These are phyloP conservation scores for Fusarium caatingaense DNA, from an alignment of 2,329 filamentous ascomycete species.

Conservation along the genomic window DNA sequence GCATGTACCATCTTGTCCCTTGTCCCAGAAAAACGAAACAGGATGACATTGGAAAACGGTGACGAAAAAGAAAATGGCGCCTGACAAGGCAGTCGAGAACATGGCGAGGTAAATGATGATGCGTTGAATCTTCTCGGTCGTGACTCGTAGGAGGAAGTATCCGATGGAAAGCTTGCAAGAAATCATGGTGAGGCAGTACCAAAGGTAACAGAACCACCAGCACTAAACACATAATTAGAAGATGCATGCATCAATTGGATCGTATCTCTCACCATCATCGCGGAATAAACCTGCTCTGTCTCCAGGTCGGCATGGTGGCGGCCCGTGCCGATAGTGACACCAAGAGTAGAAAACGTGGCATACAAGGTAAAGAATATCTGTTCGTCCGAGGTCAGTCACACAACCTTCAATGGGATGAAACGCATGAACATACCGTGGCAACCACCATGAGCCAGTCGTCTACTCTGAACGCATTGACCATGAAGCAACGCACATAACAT, in stretches of 20 bases:
- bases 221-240: slow-evolving; percentile 26
- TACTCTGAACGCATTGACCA: slow-evolving; percentile 51
- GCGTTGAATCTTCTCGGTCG: slow-evolving; percentile 27
- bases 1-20: slow-evolving; percentile 42
- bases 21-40: slow-evolving; percentile 47
- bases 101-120: slow-evolving; percentile 48
- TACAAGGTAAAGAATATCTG: slow-evolving; percentile 41
- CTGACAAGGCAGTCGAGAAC: slow-evolving; percentile 44
- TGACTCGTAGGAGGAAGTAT: slow-evolving; percentile 50
- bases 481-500: slow-evolving; percentile 48
- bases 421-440: slow-evolving; percentile 43
- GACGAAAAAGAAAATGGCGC: slow-evolving; percentile 49
- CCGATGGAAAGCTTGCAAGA: slow-evolving; percentile 51
- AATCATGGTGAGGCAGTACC: slow-evolving; percentile 45
- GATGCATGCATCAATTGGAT: background rate
- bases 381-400: slow-evolving; percentile 31
- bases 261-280: slow-evolving; percentile 47
- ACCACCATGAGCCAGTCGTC: slow-evolving; percentile 54
- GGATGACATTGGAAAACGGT: slow-evolving; percentile 48
- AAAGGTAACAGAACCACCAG: slow-evolving; percentile 49
- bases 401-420: slow-evolving; percentile 29
- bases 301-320: slow-evolving; percentile 48
- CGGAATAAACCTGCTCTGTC: slow-evolving; percentile 36
- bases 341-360: slow-evolving; percentile 33
- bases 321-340: slow-evolving; percentile 52